A percentile compares a stretch with the other conserved stretches of the same genome.
These are phyloP conservation scores for Trypanosoma caninum DNA, from an alignment of 208 protist species.

Conservation along the genomic window DNA sequence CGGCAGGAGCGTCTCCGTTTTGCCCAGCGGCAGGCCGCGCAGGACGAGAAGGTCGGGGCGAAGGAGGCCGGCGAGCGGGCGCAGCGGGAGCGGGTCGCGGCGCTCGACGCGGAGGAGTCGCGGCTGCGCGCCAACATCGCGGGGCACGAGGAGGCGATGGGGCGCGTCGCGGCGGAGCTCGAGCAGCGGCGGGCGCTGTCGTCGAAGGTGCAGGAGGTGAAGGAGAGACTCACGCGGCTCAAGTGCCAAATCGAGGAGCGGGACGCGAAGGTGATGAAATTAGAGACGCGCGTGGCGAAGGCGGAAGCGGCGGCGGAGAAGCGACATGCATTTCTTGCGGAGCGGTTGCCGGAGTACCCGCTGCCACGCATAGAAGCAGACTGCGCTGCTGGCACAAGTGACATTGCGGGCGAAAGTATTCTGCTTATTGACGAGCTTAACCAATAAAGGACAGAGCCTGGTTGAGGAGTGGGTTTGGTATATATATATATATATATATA, in stretches of 20 bases:
- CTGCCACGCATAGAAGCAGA: constrained; percentile 48
- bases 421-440: constrained; percentile 68
- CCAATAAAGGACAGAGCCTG: constrained; percentile 2
- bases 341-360: constrained; percentile 44
- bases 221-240: constrained; percentile 42
- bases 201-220: constrained; percentile 30
- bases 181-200: constrained; percentile 45
- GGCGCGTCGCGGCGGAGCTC: constrained; percentile 40
- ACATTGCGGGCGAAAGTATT: constrained; percentile 76
- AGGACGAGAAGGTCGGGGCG: constrained; percentile 70
- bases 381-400: constrained; percentile 41
- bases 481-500: constrained; percentile 1
- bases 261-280: constrained; percentile 62
- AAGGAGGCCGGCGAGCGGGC: constrained; percentile 52
- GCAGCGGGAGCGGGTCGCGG: constrained; percentile 42
- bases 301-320: constrained; percentile 60
- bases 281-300: constrained; percentile 59
- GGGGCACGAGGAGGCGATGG: constrained; percentile 33
- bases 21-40: constrained; percentile 37
- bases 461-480: neutral
- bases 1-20: constrained; percentile 39
- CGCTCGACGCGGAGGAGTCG: constrained; percentile 59
- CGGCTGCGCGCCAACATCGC: constrained; percentile 37
- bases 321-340: constrained; percentile 54
- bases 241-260: constrained; percentile 76